Conservation (phyloP, 805 yeast genomes). For the Pichia rugopelliculosa region DNA sequence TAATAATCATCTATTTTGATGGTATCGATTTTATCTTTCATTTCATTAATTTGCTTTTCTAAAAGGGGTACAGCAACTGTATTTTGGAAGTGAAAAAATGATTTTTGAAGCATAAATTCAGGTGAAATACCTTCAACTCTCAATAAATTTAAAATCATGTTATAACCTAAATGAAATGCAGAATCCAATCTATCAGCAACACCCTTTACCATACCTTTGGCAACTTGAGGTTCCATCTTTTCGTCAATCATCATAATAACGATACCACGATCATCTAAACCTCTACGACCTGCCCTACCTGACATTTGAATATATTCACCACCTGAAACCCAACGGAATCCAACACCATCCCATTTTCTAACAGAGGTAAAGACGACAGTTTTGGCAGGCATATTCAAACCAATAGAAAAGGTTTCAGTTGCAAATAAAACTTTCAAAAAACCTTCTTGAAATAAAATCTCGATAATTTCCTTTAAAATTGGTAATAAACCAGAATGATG, state of each 20-base stretch:
- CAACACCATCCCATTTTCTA: slow-evolving; percentile 96
- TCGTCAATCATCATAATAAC: slow-evolving; percentile 99
- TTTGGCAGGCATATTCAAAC: slow-evolving; percentile 98
- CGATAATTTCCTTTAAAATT: slow-evolving; percentile 89
- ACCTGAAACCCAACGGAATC: slow-evolving; percentile 98
- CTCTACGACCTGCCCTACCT: slow-evolving; percentile 99
- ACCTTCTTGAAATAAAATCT: slow-evolving; percentile 95
- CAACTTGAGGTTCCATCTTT: slow-evolving; percentile 98
- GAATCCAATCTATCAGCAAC: slow-evolving; percentile 97
- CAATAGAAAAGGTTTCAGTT: slow-evolving; percentile 97
- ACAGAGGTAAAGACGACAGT: slow-evolving; percentile 97
- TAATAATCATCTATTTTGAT: slow-evolving; percentile 67
- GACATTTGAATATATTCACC: slow-evolving; percentile 99
- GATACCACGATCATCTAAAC: slow-evolving; percentile 97
- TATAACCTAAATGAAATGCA: slow-evolving; percentile 95
- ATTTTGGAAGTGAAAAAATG: slow-evolving; percentile 93
- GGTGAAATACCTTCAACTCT: slow-evolving; percentile 98
- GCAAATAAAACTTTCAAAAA: slow-evolving; percentile 90
- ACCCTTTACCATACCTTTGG: slow-evolving; percentile 99
- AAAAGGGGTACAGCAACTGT: slow-evolving; percentile 82
- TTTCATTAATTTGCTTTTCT: slow-evolving; percentile 55
- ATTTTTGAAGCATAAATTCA: slow-evolving; percentile 90
- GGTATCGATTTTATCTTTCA: slow-evolving; percentile 40
- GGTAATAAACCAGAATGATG: slow-evolving; percentile 95
- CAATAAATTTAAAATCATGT: slow-evolving; percentile 92